Base-by-base conservation (phyloP, 495 filamentous ascomycete genomes). In the Friedmanniomyces simplex region DNA sequence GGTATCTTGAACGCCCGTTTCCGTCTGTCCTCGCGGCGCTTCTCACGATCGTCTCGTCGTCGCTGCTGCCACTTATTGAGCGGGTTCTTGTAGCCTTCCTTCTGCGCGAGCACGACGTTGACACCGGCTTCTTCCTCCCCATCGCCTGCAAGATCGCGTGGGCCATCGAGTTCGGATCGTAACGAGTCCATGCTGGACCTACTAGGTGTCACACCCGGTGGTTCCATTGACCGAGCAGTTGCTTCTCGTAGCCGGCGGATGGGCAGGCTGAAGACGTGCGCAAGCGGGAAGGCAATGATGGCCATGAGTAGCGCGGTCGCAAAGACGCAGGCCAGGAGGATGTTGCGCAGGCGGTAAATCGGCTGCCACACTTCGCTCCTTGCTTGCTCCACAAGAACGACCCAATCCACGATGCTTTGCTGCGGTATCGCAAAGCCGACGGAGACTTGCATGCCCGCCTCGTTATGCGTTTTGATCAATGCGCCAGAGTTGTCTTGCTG, bases 241-340 rank as follows among this genome's bases (percentile, higher is more conserved):
- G 90, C 89, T 32, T 78, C 77, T 57, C 87, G 84, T 26, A 95
- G 68, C 58, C 86, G 76, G 42, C 84, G 75, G 62, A 95, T 94
- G 11, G 90, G 91, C 55, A 82, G 77, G 18, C 91, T 88, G 26
- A 82, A 84, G 60, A 83, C 76, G 64, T 95, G 89, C 1, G 89
- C 87, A 41, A 89, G 77, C 0, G 90, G 86, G 45, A 62, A 66
- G 24, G 55, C 45, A 13, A 57, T 54, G 36, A 60, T 22, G 32
- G 56, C 52, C 55, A 60, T 60, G 34, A 59, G 57, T 13, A 84
- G 90, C 18, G 82, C 76, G 0, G 88, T 91, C 0, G 85, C 87
- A 64, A 95, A 94, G 0, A 94, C 87, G 52, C 88, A 94, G 1
- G 79, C 86, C 1, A 96, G 70, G 5, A 96, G 77, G 43, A 96